phyloP scores from a whole-genome alignment of 345 rosid genomes.

The Theobroma cacao region DNA sequence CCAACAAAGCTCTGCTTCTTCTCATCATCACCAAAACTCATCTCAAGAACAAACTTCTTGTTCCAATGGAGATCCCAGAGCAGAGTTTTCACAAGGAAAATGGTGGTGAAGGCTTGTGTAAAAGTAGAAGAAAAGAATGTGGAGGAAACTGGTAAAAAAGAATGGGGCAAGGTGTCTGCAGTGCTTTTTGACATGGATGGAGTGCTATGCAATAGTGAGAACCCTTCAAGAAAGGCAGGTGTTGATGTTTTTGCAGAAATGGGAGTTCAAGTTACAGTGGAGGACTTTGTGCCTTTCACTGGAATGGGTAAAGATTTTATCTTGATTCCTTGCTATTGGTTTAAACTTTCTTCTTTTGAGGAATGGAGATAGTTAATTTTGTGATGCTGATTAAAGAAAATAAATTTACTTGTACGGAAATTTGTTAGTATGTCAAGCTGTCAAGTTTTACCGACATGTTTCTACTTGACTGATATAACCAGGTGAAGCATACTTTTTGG shows the following conservation, averaged over 20 bases:
- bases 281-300: slow-evolving; percentile 89
- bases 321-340: not conserved
- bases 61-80: slow-evolving; percentile 25
- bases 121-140: slow-evolving; percentile 39
- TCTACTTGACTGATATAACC: slow-evolving; percentile 9
- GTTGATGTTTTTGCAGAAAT: slow-evolving; percentile 86
- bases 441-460: not conserved
- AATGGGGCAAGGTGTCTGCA: slow-evolving; percentile 89
- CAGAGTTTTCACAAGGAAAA: slow-evolving; percentile 12
- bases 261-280: slow-evolving; percentile 75
- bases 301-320: slow-evolving; percentile 58
- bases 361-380: not conserved
- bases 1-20: slow-evolving; percentile 24
- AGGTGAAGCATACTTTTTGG: slow-evolving; percentile 93
- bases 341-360: slow-evolving; percentile 4
- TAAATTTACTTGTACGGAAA: not conserved
- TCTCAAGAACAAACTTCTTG: slow-evolving; percentile 18
- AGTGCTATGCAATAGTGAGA: slow-evolving; percentile 80
- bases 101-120: slow-evolving; percentile 44
- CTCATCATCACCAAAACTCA: slow-evolving; percentile 30
- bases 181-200: slow-evolving; percentile 96
- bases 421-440: not conserved
- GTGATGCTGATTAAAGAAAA: not conserved
- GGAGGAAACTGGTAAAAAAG: slow-evolving; percentile 13
- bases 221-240: slow-evolving; percentile 85